Evolutionary conservation across 140 eudicot species (phyloP).

Genomic region (Oenanthe javanica): DNA sequence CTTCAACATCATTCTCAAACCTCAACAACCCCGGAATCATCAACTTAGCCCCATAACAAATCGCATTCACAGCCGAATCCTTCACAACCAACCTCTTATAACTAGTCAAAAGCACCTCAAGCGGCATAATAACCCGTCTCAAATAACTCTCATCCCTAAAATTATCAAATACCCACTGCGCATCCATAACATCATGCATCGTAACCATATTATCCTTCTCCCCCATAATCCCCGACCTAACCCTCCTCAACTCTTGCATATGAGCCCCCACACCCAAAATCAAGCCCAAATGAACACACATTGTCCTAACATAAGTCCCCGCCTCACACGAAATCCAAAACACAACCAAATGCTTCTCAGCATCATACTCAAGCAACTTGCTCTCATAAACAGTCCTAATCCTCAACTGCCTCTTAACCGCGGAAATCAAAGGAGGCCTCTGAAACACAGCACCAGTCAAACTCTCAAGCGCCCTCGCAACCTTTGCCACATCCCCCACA

Average conservation of each 20-base stretch:
- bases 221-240: conserved; percentile 92
- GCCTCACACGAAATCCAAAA: conserved; percentile 96
- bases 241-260: conserved; percentile 95
- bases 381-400: conserved; percentile 80
- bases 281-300: conserved; percentile 89
- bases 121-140: conserved; percentile 82
- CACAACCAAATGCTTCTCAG: conserved; percentile 77
- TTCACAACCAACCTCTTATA: conserved; percentile 87
- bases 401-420: conserved; percentile 77
- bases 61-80: conserved; percentile 89
- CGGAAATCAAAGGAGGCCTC: conserved; percentile 80
- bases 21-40: conserved; percentile 93
- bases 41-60: conserved; percentile 89
- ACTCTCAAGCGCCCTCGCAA: conserved; percentile 66
- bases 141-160: conserved; percentile 70
- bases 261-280: conserved; percentile 86
- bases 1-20: conserved; percentile 80
- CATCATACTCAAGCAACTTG: conserved; percentile 74
- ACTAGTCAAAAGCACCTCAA: conserved; percentile 72
- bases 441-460: conserved; percentile 83
- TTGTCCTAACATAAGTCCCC: conserved; percentile 83
- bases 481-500: conserved; percentile 62
- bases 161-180: conserved; percentile 80
- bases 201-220: conserved; percentile 93
- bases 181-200: conserved; percentile 97